These are phyloP conservation scores for Talaromyces thailandensis DNA, from an alignment of 495 filamentous ascomycete species.

Conservation along the genomic window DNA sequence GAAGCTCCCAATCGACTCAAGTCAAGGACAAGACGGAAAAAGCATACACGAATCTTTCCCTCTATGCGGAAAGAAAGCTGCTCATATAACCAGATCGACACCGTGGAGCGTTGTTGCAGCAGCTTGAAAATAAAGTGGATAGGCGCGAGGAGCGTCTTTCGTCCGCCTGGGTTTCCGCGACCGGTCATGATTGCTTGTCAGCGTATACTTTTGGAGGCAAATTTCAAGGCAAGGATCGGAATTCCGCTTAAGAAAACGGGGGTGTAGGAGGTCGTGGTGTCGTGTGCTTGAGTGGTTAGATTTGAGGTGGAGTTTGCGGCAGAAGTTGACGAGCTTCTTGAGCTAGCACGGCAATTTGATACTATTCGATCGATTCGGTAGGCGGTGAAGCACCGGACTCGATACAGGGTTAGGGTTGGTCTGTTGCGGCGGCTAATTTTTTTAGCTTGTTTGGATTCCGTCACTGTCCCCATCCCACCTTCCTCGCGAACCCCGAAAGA, in stretches of 20 bases:
- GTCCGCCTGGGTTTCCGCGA: constrained; percentile 64
- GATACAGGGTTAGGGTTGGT: neutral
- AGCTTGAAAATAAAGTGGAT: constrained; percentile 99
- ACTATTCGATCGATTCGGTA: neutral
- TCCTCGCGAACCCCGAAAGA: neutral
- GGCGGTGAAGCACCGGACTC: neutral
- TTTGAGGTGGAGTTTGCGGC: neutral
- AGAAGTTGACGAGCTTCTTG: neutral
- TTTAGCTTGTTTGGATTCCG: constrained; percentile 8
- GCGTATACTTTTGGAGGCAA: neutral
- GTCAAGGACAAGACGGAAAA: neutral
- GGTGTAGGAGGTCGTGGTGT: neutral
- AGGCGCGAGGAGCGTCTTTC: constrained; percentile 87
- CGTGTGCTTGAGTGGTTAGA: neutral
- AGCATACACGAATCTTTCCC: constrained; percentile 79
- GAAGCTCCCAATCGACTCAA: neutral
- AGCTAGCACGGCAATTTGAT: no score
- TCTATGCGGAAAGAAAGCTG: constrained; percentile 89
- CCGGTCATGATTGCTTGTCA: constrained; percentile 52
- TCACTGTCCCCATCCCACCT: constrained; percentile 2
- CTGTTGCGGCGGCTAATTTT: neutral
- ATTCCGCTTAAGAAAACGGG: neutral
- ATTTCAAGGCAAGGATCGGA: neutral
- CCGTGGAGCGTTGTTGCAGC: constrained; percentile 76
- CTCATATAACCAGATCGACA: constrained; percentile 95